Percentiles rank a stretch among this genome's conserved stretches.
Evolutionary conservation across 352 stramenopile species (phyloP).

Genomic region (Pythium aphanidermatum): DNA sequence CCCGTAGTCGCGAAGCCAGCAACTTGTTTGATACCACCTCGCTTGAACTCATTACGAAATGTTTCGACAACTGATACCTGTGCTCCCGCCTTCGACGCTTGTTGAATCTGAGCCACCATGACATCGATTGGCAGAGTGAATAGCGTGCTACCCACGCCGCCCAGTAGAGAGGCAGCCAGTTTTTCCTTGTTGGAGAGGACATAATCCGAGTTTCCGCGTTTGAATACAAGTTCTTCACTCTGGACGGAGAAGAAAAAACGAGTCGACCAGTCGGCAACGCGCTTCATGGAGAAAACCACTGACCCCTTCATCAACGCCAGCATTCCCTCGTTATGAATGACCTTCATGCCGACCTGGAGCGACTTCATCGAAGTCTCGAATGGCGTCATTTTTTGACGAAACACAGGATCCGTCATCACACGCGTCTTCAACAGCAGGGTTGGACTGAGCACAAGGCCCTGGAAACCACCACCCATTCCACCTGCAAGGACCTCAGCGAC

Average conservation of each 20-base stretch:
- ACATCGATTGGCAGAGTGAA: constrained; percentile 91
- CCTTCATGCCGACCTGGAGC: constrained; percentile 80
- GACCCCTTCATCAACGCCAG: constrained; percentile 90
- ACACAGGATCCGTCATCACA: constrained; percentile 93
- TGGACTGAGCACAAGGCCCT: constrained; percentile 90
- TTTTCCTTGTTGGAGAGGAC: constrained; percentile 68
- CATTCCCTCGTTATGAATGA: constrained; percentile 87
- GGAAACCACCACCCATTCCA: constrained; percentile 86
- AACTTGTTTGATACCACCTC: constrained; percentile 74
- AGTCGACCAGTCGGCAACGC: constrained; percentile 90
- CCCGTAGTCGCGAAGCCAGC: constrained; percentile 77
- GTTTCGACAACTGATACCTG: constrained; percentile 72
- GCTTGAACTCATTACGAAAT: constrained; percentile 69
- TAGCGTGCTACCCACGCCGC: constrained; percentile 69
- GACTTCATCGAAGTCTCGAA: constrained; percentile 79
- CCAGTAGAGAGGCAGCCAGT: constrained; percentile 76
- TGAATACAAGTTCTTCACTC: constrained; percentile 74
- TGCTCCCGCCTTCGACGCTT: constrained; percentile 82
- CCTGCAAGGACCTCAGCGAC: constrained; percentile 80
- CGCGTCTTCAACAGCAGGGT: constrained; percentile 93
- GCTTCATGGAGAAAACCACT: constrained; percentile 89
- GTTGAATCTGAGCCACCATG: constrained; percentile 91
- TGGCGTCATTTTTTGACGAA: constrained; percentile 86
- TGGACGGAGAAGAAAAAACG: constrained; percentile 91
- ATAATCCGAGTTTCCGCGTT: constrained; percentile 50